A percentile compares a stretch with the other conserved stretches of the same genome.
Evolutionary conservation across 306 rosid species (phyloP).

Genomic region (Prosopis cineraria): DNA sequence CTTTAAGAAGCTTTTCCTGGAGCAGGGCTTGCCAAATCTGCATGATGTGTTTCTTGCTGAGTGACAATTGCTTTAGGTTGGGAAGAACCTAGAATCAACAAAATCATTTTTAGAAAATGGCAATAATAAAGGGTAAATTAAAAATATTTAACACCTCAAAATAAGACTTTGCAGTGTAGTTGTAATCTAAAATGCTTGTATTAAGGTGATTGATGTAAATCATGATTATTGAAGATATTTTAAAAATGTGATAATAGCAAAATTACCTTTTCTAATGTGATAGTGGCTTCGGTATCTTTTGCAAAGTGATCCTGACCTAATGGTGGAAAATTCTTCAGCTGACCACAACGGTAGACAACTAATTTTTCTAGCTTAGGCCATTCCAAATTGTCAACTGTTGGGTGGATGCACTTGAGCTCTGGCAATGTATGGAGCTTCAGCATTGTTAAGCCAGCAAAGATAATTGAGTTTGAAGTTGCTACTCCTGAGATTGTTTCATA

Average conservation of each 20-base stretch:
- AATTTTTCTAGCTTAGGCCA: neutral
- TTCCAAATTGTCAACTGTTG: neutral
- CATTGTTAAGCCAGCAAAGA: neutral
- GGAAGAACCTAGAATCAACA: slow-evolving; percentile 12
- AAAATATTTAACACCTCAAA: too few species aligned
- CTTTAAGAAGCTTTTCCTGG: neutral
- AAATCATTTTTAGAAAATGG: neutral
- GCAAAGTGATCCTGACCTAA: neutral
- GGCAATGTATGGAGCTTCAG: neutral
- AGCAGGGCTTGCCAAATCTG: neutral
- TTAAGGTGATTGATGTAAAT: too few species aligned
- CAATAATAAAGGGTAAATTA: too few species aligned
- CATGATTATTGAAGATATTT: too few species aligned
- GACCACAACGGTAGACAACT: neutral
- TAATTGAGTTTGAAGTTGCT: neutral
- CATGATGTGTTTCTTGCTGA: neutral
- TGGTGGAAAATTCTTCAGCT: neutral
- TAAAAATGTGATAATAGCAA: too few species aligned
- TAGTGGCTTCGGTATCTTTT: neutral
- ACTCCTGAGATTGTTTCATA: neutral
- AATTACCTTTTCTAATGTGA: neutral
- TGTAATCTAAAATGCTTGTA: too few species aligned
- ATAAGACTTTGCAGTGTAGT: too few species aligned
- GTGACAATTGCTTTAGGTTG: neutral
- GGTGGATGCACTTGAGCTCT: neutral